A percentile compares a stretch with the other conserved stretches of the same genome.
These are phyloP conservation scores for Globisporangium abappressorium DNA, from an alignment of 352 stramenopile species.

Conservation along the genomic window DNA sequence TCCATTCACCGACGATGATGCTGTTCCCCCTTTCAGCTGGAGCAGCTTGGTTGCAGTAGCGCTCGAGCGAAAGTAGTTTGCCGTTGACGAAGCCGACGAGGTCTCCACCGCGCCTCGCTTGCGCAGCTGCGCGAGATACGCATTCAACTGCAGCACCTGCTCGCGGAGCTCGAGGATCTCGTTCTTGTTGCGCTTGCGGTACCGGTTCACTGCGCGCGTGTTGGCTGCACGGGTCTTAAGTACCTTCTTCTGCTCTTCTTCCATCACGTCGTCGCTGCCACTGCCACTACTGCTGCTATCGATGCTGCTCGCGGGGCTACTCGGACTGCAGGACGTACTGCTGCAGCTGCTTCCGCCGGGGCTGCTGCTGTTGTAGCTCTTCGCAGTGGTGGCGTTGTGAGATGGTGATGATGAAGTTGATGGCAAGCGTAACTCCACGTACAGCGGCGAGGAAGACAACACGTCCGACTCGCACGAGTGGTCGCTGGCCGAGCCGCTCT, in stretches of 20 bases:
- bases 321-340: not conserved
- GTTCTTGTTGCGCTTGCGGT: conserved; percentile 12
- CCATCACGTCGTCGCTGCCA: not conserved
- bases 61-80: not conserved
- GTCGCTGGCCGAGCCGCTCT: not conserved
- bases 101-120: not conserved
- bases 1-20: not conserved
- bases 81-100: not conserved
- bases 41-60: not conserved
- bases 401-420: not conserved
- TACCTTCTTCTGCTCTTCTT: not conserved
- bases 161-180: conserved; percentile 12
- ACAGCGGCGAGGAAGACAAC: not conserved
- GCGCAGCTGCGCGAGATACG: conserved; percentile 6
- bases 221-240: conserved; percentile 9
- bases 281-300: not conserved
- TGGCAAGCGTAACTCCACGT: conserved; percentile 5
- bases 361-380: not conserved
- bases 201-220: conserved; percentile 15
- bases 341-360: not conserved
- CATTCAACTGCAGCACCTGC: conserved; percentile 9
- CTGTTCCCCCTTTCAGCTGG: not conserved
- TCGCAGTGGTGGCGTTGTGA: not conserved
- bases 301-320: too few species aligned
- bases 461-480: not conserved